Evolutionary conservation across 495 filamentous ascomycete species (phyloP).

Genomic region (Cercophora scortea): DNA sequence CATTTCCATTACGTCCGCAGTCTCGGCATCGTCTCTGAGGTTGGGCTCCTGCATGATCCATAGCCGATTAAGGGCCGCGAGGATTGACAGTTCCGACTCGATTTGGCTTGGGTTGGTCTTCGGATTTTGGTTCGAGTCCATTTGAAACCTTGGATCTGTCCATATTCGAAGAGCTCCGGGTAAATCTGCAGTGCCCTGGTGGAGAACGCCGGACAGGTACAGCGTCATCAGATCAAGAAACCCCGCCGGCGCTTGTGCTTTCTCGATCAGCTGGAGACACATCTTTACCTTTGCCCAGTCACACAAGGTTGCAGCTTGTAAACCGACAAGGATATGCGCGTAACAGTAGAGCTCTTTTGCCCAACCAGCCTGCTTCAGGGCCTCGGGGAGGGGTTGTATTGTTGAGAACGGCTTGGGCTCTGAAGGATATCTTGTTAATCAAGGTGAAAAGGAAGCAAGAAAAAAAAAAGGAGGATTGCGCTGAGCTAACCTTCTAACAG

Average conservation of each 20-base stretch:
- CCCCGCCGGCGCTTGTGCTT: conserved; percentile 19
- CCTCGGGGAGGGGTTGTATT: conserved; percentile 33
- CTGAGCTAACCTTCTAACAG: conserved; percentile 14
- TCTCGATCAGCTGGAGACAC: conserved; percentile 31
- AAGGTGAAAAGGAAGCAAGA: not conserved
- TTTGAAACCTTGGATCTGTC: conserved; percentile 48
- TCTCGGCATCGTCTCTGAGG: conserved; percentile 40
- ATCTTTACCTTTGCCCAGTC: conserved; percentile 38
- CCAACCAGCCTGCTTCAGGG: conserved; percentile 34
- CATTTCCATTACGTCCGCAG: conserved; percentile 49
- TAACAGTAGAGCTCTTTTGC: conserved; percentile 37
- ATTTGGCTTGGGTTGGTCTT: conserved; percentile 37
- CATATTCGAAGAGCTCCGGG: conserved; percentile 58
- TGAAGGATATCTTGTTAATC: conserved; percentile 4
- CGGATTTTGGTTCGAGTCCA: conserved; percentile 33
- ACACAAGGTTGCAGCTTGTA: conserved; percentile 36
- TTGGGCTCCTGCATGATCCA: conserved; percentile 67
- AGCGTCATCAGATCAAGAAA: conserved; percentile 34
- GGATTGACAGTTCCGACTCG: conserved; percentile 63
- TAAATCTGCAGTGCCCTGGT: conserved; percentile 71
- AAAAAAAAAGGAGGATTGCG: not conserved
- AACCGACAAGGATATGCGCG: conserved; percentile 36
- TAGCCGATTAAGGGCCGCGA: conserved; percentile 73
- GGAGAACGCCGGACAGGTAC: conserved; percentile 70
- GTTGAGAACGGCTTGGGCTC: conserved; percentile 20